phyloP scores from a whole-genome alignment of 2,329 filamentous ascomycete species.

The Microdochium paspali region DNA sequence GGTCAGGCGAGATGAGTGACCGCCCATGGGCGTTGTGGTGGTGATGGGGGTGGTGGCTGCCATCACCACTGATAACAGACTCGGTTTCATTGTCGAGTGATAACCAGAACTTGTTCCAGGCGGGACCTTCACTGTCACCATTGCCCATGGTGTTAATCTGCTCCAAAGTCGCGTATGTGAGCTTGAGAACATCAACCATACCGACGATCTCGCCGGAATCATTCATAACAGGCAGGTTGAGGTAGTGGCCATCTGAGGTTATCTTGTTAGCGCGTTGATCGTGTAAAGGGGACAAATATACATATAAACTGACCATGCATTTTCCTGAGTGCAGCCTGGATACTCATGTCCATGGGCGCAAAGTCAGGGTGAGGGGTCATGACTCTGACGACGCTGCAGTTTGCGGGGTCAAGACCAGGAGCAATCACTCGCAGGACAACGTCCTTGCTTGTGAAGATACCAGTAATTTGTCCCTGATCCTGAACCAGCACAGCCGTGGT shows the following conservation, averaged over 20 bases:
- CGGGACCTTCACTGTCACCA: conserved; percentile 82
- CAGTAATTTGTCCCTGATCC: conserved; percentile 93
- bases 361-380: conserved; percentile 99
- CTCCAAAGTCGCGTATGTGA: conserved; percentile 95
- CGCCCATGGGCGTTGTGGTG: conserved; percentile 57
- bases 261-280: conserved; percentile 7
- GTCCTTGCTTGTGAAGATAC: conserved; percentile 99
- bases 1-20: conserved; percentile 75
- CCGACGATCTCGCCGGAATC: conserved; percentile 94
- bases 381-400: conserved; percentile 94
- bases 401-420: conserved; percentile 84
- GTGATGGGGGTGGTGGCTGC: conserved; percentile 67
- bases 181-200: conserved; percentile 97
- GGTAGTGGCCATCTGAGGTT: conserved; percentile 80
- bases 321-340: conserved; percentile 93
- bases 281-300: background rate
- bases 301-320: conserved; percentile 73
- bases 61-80: conserved; percentile 90
- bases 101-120: conserved; percentile 99
- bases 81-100: conserved; percentile 92
- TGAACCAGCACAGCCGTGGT: conserved; percentile 94
- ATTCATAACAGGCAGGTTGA: conserved; percentile 98
- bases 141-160: conserved; percentile 95
- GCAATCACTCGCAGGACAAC: conserved; percentile 97
- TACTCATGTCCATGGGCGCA: conserved; percentile 97